Evolutionary conservation across 192 early-diverging fungal genomes (phyloP).

Genomic region (Linnemannia exigua): DNA sequence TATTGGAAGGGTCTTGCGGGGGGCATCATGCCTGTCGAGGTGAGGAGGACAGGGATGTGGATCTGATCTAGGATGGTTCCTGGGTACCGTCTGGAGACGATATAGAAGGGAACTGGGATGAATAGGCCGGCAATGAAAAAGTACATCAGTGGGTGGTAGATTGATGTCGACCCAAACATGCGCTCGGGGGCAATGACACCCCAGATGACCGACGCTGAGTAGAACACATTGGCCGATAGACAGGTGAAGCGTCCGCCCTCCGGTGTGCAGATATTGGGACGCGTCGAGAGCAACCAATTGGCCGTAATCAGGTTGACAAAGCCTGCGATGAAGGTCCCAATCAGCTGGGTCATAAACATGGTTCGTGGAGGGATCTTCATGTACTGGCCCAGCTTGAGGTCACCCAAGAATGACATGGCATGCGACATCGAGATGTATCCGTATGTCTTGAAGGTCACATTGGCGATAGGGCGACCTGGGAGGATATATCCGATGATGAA

Average conservation of each 20-base stretch:
- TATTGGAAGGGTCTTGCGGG: constrained; percentile 66
- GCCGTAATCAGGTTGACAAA: constrained; percentile 63
- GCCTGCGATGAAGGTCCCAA: constrained; percentile 67
- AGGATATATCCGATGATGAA: constrained; percentile 70
- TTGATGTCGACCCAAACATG: constrained; percentile 62
- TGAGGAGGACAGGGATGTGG: constrained; percentile 70
- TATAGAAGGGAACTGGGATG: constrained; percentile 56
- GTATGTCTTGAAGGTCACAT: constrained; percentile 77
- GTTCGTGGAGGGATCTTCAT: constrained; percentile 79
- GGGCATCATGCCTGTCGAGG: constrained; percentile 67
- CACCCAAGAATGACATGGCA: constrained; percentile 76
- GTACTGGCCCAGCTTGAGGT: constrained; percentile 86
- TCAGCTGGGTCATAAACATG: constrained; percentile 74
- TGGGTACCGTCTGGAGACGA: constrained; percentile 49
- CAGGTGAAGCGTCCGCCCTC: constrained; percentile 66
- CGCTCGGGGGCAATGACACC: constrained; percentile 71
- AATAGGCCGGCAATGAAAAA: constrained; percentile 57
- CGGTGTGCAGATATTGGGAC: constrained; percentile 62
- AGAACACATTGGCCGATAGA: constrained; percentile 65
- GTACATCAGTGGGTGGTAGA: constrained; percentile 60
- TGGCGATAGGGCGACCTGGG: constrained; percentile 68
- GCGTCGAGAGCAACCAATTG: constrained; percentile 60
- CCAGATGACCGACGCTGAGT: constrained; percentile 74
- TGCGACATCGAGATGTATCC: constrained; percentile 77
- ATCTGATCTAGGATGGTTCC: constrained; percentile 53